Percentiles rank a stretch among this genome's conserved stretches.
phyloP scores from a whole-genome alignment of 2,329 filamentous ascomycete genomes.

The Pseudogymnoascus sp. region DNA sequence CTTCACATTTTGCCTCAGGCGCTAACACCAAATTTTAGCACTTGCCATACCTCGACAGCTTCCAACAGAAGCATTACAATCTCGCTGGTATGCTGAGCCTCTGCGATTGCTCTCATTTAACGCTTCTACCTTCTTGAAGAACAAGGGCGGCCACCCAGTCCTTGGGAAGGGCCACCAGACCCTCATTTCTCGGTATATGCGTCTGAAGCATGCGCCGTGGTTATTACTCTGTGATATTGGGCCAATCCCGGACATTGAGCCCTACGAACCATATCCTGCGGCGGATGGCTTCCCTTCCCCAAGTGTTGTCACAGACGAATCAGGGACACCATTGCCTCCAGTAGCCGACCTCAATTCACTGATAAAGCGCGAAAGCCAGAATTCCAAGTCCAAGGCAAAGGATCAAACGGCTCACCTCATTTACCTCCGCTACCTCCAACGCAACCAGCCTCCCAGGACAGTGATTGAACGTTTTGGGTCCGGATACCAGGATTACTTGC shows the following conservation, averaged over 20 bases:
- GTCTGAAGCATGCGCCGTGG: slow-evolving; percentile 55
- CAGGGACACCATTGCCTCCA: slow-evolving; percentile 15
- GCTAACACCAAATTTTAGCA: slow-evolving; percentile 19
- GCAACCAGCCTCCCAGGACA: slow-evolving; percentile 62
- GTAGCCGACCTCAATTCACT: slow-evolving; percentile 24
- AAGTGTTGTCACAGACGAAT: slow-evolving; percentile 34
- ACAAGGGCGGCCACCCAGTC: slow-evolving; percentile 54
- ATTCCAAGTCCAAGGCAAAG: slow-evolving; percentile 34
- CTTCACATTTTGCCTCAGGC: neutral
- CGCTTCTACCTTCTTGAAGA: slow-evolving; percentile 49
- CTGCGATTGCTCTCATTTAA: slow-evolving; percentile 53
- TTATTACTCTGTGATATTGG: slow-evolving; percentile 57
- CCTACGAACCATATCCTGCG: slow-evolving; percentile 21
- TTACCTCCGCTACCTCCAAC: slow-evolving; percentile 79
- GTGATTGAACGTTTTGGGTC: slow-evolving; percentile 62
- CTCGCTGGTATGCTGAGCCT: slow-evolving; percentile 63
- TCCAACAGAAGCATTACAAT: slow-evolving; percentile 53
- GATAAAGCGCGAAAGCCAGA: slow-evolving; percentile 16
- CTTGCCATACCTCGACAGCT: slow-evolving; percentile 51
- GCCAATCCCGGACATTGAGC: slow-evolving; percentile 35
- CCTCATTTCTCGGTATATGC: slow-evolving; percentile 56
- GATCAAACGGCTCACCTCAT: slow-evolving; percentile 61
- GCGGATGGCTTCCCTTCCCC: slow-evolving; percentile 32
- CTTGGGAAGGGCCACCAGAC: slow-evolving; percentile 54
- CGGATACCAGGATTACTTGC: slow-evolving; percentile 87